These are phyloP conservation scores for Anacardium occidentale DNA, from an alignment of 345 rosid species.

Conservation along the genomic window DNA sequence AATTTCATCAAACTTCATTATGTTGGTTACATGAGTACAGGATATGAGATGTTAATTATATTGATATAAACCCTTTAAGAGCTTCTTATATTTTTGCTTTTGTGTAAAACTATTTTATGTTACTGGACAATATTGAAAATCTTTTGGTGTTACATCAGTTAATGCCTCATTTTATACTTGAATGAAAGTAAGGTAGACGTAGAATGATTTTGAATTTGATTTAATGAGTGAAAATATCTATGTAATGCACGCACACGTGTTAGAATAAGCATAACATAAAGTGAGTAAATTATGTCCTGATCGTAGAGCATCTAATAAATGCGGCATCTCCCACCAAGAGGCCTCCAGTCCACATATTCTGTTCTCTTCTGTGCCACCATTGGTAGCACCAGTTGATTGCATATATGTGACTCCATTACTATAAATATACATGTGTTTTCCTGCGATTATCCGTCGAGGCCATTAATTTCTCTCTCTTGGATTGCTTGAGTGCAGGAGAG, in stretches of 20 bases:
- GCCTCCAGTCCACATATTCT: slow-evolving; percentile 25
- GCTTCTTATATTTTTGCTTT: no score
- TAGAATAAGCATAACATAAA: slow-evolving; percentile 36
- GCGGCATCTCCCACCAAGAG: slow-evolving; percentile 17
- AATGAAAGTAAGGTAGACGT: background rate
- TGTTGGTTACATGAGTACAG: no score
- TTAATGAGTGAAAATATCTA: slow-evolving; percentile 8
- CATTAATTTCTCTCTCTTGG: slow-evolving; percentile 1
- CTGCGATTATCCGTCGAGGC: slow-evolving; percentile 6
- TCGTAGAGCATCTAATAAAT: slow-evolving; percentile 32
- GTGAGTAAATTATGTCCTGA: slow-evolving; percentile 20
- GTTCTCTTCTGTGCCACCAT: slow-evolving; percentile 24
- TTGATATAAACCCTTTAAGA: no score
- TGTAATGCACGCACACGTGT: background rate
- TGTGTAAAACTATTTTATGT: no score
- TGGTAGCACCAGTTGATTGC: slow-evolving; percentile 10
- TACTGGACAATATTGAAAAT: no score
- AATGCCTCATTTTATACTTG: slow-evolving; percentile 2
- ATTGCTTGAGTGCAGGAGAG: background rate
- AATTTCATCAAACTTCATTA: no score
- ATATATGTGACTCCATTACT: slow-evolving; percentile 11
- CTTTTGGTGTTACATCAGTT: background rate
- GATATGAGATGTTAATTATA: no score
- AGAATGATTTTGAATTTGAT: background rate
- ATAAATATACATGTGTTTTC: slow-evolving; percentile 22